Conservation (phyloP, 441 rosid species). For the Populus trichocarpa region DNA sequence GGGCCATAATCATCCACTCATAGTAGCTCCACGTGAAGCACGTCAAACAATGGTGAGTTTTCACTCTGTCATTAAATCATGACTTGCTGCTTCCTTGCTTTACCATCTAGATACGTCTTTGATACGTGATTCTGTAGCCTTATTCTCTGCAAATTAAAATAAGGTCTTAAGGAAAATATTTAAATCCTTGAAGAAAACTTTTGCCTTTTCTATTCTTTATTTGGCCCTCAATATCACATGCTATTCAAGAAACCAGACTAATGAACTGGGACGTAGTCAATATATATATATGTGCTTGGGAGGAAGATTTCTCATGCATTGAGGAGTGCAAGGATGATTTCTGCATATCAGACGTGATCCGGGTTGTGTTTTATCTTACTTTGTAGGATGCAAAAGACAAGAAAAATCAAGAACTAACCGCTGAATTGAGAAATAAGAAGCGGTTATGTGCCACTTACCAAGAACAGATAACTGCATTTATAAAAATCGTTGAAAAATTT, state of each 20-base stretch:
- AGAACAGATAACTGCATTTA: conserved; percentile 67
- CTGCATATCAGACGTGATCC: neutral
- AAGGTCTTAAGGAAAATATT: too few species aligned
- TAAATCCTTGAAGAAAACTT: too few species aligned
- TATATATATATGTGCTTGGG: too few species aligned
- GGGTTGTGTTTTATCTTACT: neutral
- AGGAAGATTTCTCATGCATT: neutral
- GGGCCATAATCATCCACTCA: conserved; percentile 84
- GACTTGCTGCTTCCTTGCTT: neutral
- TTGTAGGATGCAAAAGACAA: conserved; percentile 76
- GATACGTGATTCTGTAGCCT: too few species aligned
- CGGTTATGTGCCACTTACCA: conserved; percentile 70
- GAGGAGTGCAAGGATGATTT: neutral
- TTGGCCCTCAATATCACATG: too few species aligned
- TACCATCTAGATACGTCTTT: neutral
- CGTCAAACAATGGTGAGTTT: conserved; percentile 67
- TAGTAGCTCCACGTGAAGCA: conserved; percentile 67
- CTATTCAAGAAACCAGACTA: too few species aligned
- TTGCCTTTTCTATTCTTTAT: too few species aligned
- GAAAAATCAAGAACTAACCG: conserved; percentile 73
- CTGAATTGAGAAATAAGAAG: conserved; percentile 75
- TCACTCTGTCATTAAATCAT: neutral
- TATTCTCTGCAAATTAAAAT: neutral
- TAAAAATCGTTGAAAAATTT: conserved; percentile 68
- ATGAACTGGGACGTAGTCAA: too few species aligned